These are phyloP conservation scores for Bromus sterilis DNA, from an alignment of 176 grass and related monocot genomes.

Conservation along the genomic window DNA sequence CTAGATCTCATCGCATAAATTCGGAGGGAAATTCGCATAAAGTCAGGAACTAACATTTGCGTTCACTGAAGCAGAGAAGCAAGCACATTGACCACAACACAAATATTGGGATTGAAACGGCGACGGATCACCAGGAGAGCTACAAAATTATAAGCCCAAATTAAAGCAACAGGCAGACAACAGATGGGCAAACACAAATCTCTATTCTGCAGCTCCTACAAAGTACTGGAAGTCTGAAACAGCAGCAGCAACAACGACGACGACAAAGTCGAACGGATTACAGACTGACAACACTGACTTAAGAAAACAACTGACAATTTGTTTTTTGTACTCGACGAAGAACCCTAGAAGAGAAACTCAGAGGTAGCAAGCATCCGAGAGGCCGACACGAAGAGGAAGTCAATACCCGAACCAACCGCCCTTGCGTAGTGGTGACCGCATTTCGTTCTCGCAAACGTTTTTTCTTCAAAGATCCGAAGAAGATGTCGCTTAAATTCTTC, in stretches of 20 bases:
- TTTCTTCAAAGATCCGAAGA: not conserved
- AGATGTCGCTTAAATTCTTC: constrained; percentile 1
- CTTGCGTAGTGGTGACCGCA: constrained; percentile 75
- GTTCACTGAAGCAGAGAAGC: not conserved
- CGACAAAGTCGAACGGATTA: constrained; percentile 11
- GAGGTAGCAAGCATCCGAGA: constrained; percentile 35
- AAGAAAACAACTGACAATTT: constrained; percentile 14
- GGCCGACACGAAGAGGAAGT: constrained; percentile 57
- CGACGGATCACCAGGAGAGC: not conserved
- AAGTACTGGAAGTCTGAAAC: constrained; percentile 23
- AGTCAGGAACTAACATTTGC: not conserved
- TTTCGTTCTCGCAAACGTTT: not conserved
- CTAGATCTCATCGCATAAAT: too few species aligned
- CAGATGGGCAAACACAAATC: constrained; percentile 10
- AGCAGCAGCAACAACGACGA: not conserved
- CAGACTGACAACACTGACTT: constrained; percentile 20
- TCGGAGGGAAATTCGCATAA: not conserved
- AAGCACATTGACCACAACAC: not conserved
- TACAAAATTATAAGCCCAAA: constrained; percentile 15
- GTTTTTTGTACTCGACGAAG: constrained; percentile 32
- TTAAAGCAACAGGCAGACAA: not conserved
- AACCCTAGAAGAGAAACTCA: constrained; percentile 16
- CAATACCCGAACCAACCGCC: constrained; percentile 99
- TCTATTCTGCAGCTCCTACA: constrained; percentile 23
- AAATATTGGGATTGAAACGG: constrained; percentile 16